Evolutionary conservation across 257 asterid genomes (phyloP).

Genomic region (Verbascum thapsus): DNA sequence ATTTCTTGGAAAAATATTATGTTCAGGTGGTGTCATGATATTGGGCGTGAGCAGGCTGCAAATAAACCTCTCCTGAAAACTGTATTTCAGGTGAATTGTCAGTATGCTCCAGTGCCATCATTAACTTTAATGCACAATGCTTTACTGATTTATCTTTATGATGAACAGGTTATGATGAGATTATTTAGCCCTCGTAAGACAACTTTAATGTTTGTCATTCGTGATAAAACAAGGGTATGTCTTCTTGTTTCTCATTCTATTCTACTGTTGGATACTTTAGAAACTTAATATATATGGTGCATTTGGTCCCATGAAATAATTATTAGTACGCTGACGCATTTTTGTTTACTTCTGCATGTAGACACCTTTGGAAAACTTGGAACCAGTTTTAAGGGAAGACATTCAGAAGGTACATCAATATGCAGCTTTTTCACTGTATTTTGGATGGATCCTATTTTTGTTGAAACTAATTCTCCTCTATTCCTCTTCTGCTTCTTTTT

Average conservation of each 20-base stretch:
- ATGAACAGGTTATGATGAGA: constrained; percentile 89
- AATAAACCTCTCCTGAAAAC: constrained; percentile 93
- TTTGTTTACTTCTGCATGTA: constrained; percentile 34
- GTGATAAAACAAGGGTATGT: constrained; percentile 94
- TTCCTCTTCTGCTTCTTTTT: constrained; percentile 23
- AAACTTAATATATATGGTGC: constrained; percentile 21
- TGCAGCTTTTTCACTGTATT: constrained; percentile 21
- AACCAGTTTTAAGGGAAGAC: constrained; percentile 96
- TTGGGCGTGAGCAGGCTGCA: constrained; percentile 99
- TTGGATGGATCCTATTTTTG: constrained; percentile 15
- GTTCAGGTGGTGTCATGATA: constrained; percentile 98
- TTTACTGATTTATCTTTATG: constrained; percentile 37
- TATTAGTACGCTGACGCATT: constrained; percentile 19
- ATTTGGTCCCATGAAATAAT: constrained; percentile 26
- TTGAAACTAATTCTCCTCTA: constrained; percentile 9
- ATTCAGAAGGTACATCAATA: constrained; percentile 72
- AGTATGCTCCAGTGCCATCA: constrained; percentile 4
- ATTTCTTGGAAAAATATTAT: constrained; percentile 21
- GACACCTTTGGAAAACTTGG: constrained; percentile 98
- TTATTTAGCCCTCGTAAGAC: constrained; percentile 95
- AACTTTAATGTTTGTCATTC: constrained; percentile 91
- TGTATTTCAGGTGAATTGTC: constrained; percentile 76
- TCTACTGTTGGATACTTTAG: constrained; percentile 5
- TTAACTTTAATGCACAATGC: constrained; percentile 15
- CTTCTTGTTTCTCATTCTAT: constrained; percentile 22